These are phyloP conservation scores for Paramecium octaurelia DNA, from an alignment of 73 alveolate species.

Conservation along the genomic window DNA sequence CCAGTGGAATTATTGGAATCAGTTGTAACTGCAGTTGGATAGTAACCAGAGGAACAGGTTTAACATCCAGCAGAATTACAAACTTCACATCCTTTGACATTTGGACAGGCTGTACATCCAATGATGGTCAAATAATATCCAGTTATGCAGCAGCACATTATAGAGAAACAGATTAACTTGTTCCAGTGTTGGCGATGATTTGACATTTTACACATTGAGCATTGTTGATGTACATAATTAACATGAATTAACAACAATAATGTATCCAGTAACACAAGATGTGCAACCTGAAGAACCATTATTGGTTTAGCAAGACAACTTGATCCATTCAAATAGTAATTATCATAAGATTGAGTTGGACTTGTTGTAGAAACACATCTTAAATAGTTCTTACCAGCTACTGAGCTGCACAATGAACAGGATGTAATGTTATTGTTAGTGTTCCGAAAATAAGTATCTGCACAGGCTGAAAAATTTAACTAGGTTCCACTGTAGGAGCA, in stretches of 20 bases:
- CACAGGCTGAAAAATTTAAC: not conserved
- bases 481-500: not conserved
- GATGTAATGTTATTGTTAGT: not conserved
- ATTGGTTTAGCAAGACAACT: not conserved
- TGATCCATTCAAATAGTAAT: not conserved
- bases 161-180: not conserved
- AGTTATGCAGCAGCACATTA: not conserved
- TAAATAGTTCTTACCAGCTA: not conserved
- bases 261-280: not conserved
- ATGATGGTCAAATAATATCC: not conserved
- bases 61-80: not conserved
- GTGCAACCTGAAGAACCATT: not conserved
- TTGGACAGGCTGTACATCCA: not conserved
- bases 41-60: not conserved
- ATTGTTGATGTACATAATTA: not conserved
- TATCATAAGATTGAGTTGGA: not conserved
- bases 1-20: not conserved
- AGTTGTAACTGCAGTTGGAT: not conserved
- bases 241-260: not conserved
- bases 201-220: not conserved
- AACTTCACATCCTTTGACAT: not conserved
- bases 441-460: not conserved
- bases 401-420: not conserved
- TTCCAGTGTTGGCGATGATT: not conserved
- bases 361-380: not conserved